phyloP scores from a whole-genome alignment of 1,284 basidiomycete genomes.

The Jaminaea rosea region DNA sequence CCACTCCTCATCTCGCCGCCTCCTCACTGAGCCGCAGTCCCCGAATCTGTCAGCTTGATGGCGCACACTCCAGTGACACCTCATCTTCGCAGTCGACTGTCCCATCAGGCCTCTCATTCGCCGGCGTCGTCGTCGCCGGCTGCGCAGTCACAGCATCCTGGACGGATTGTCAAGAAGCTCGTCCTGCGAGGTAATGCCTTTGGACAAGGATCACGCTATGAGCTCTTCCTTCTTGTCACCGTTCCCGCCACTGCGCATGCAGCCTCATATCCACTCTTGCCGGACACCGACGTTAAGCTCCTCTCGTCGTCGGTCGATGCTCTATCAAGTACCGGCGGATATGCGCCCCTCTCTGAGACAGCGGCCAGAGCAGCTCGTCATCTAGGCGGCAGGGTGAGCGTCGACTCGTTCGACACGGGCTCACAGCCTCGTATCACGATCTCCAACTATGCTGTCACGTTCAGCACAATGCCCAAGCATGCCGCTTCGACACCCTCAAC shows the following conservation, averaged over 20 bases:
- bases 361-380: not conserved
- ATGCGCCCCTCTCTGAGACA: not conserved
- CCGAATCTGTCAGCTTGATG: no score
- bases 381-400: not conserved
- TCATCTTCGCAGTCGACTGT: no score
- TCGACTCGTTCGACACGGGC: not conserved
- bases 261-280: not conserved
- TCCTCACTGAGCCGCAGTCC: no score
- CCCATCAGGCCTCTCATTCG: no score
- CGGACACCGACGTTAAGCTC: not conserved
- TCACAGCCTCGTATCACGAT: not conserved
- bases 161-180: constrained; percentile 1
- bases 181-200: constrained; percentile 1
- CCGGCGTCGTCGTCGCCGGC: no score
- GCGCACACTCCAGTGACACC: no score
- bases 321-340: not conserved
- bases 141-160: no score
- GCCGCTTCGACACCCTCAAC: no score
- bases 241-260: not conserved
- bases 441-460: not conserved
- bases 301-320: not conserved
- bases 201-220: not conserved
- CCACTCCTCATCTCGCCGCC: no score
- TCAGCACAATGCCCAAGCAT: not conserved
- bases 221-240: not conserved